A percentile compares a stretch with the other conserved stretches of the same genome.
These are phyloP conservation scores for Ochetophila trinervis DNA, from an alignment of 306 rosid species.

Conservation along the genomic window DNA sequence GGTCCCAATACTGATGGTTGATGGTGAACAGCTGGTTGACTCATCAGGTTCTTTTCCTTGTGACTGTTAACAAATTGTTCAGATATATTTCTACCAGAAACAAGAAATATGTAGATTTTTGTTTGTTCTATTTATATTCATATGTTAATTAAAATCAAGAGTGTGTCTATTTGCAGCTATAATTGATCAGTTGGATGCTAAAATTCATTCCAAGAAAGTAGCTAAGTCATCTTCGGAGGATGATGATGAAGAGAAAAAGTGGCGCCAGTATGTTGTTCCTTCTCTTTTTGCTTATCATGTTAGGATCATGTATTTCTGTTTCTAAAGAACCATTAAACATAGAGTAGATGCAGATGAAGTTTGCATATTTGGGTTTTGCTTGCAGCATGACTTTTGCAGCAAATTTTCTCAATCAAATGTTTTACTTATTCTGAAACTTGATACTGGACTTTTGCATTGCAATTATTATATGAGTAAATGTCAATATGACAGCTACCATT, in stretches of 20 bases:
- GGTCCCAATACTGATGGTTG: constrained; percentile 90
- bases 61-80: constrained; percentile 11
- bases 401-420: background rate
- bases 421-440: background rate
- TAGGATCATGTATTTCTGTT: background rate
- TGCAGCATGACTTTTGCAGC: background rate
- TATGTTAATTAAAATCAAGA: constrained; percentile 1
- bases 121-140: no score
- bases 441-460: background rate
- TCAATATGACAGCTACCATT: no score
- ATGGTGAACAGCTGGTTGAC: constrained; percentile 86
- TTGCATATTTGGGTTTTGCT: background rate
- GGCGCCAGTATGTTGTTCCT: constrained; percentile 66
- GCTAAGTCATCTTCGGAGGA: constrained; percentile 40
- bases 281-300: constrained; percentile 2
- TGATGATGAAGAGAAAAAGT: constrained; percentile 81
- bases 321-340: background rate
- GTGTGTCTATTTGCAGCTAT: constrained; percentile 50
- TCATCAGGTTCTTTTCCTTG: constrained; percentile 70
- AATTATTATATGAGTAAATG: background rate
- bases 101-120: constrained; percentile 1
- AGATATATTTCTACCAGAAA: background rate
- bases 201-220: constrained; percentile 41
- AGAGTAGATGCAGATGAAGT: background rate
- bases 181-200: constrained; percentile 59